These are phyloP conservation scores for Lactifluus hygrophoroides DNA, from an alignment of 768 basidiomycete genomes.

Conservation along the genomic window DNA sequence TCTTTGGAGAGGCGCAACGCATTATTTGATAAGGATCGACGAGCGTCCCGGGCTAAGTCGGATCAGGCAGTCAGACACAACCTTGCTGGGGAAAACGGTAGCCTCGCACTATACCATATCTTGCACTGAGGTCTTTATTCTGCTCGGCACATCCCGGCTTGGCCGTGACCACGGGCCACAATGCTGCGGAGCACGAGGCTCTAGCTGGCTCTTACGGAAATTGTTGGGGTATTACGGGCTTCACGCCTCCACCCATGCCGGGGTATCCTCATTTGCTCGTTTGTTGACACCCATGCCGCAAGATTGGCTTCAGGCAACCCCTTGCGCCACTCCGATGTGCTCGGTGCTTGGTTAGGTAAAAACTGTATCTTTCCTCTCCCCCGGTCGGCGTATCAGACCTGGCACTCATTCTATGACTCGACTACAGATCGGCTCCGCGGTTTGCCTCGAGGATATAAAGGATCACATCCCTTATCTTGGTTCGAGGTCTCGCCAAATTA, in stretches of 20 bases:
- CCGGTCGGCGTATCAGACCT: not conserved
- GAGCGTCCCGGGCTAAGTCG: not conserved
- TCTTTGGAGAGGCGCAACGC: not conserved
- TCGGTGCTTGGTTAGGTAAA: conserved; percentile 1
- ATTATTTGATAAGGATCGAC: conserved; percentile 9
- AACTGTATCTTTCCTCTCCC: not conserved
- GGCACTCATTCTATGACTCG: not conserved
- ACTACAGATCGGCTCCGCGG: conserved; percentile 2
- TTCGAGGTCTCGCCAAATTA: not conserved
- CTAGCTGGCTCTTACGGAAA: not conserved
- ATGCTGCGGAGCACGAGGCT: not conserved
- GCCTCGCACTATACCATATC: conserved; percentile 3
- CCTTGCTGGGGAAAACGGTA: not conserved
- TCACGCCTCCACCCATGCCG: not conserved
- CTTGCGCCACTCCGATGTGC: conserved; percentile 1
- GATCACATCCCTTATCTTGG: not conserved
- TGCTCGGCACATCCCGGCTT: not conserved
- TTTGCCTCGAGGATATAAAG: not conserved
- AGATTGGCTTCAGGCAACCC: not conserved
- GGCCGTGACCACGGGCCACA: not conserved
- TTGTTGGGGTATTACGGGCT: not conserved
- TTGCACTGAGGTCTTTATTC: not conserved
- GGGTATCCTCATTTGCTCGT: not conserved
- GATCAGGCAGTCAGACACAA: not conserved
- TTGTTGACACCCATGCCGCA: not conserved